phyloP scores from a whole-genome alignment of 2,329 filamentous ascomycete genomes.

The Cytospora schulzeri region DNA sequence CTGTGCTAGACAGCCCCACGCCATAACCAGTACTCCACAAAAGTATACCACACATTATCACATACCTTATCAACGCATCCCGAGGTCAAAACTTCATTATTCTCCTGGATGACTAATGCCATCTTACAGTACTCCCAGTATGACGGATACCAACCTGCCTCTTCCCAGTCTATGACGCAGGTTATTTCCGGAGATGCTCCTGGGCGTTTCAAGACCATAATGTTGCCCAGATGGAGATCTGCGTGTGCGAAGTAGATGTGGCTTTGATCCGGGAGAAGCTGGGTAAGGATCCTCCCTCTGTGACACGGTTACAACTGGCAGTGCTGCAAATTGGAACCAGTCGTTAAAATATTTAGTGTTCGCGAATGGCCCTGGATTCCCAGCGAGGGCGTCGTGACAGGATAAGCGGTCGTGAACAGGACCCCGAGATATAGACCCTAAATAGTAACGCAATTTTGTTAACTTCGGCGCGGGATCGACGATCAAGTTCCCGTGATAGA shows the following conservation, averaged over 20 bases:
- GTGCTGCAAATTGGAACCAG: background rate
- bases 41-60: too few relatives aligned
- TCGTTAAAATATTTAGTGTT: conserved; percentile 1
- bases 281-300: background rate
- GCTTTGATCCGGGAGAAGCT: background rate
- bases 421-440: background rate
- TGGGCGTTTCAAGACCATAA: background rate
- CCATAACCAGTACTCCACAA: too few relatives aligned
- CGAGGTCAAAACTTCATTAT: background rate
- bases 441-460: background rate
- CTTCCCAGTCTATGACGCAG: background rate
- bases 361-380: background rate
- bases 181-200: background rate
- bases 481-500: background rate
- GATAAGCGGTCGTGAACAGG: conserved; percentile 1
- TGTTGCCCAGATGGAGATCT: background rate
- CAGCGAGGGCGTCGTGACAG: background rate
- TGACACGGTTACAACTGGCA: background rate
- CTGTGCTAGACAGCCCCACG: too few relatives aligned
- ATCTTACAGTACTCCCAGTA: conserved; percentile 1
- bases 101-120: background rate
- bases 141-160: background rate
- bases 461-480: too few relatives aligned
- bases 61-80: background rate
- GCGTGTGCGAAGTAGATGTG: background rate